Percentiles rank a stretch among this genome's conserved stretches.
Conservation (phyloP, 352 stramenopile genomes). For the Sclerospora graminicola region DNA sequence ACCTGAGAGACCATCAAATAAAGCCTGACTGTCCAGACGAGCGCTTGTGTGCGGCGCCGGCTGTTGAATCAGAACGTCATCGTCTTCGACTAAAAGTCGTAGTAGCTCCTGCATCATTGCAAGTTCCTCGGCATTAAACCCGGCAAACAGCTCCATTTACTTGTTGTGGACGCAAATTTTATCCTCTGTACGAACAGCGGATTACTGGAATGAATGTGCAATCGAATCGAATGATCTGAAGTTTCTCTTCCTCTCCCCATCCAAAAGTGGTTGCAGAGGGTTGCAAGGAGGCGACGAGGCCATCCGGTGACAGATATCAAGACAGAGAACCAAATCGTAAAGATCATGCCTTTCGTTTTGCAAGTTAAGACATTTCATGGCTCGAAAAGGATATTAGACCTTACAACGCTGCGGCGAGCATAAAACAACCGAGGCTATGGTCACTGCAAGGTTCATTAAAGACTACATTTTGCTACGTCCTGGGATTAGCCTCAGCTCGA, state of each 20-base stretch:
- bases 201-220: constrained; percentile 14
- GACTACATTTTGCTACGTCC: no score
- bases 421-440: constrained; percentile 13
- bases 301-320: constrained; percentile 12
- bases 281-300: constrained; percentile 16
- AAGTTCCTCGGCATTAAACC: constrained; percentile 30
- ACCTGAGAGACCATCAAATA: constrained; percentile 9
- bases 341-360: constrained; percentile 12
- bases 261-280: constrained; percentile 6
- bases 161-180: constrained; percentile 7
- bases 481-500: no score
- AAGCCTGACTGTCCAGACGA: constrained; percentile 11
- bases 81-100: constrained; percentile 22
- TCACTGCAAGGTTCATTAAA: not conserved
- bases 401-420: constrained; percentile 11
- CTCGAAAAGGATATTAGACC: constrained; percentile 2
- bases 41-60: constrained; percentile 6
- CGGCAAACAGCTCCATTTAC: constrained; percentile 26
- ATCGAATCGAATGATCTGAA: not conserved
- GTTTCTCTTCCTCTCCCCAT: constrained; percentile 6
- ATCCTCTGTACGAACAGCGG: constrained; percentile 20
- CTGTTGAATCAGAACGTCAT: constrained; percentile 17
- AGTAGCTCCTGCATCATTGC: constrained; percentile 32
- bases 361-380: constrained; percentile 5
- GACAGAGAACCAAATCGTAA: constrained; percentile 16